Evolutionary conservation across 208 protist genomes (phyloP).

Genomic region (Leptomonas pyrrhocoris): DNA sequence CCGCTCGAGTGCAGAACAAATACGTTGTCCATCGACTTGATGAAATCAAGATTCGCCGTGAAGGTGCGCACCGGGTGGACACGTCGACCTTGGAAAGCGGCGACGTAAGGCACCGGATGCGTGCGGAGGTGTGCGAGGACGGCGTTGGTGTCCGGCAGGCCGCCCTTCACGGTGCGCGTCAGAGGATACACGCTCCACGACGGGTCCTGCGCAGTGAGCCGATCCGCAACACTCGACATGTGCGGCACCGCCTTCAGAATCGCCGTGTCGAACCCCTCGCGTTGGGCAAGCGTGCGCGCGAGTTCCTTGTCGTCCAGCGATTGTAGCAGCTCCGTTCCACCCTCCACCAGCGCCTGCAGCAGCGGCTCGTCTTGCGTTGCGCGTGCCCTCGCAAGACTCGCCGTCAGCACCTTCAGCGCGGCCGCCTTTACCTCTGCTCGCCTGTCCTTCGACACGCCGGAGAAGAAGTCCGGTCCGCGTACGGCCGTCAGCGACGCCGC

Average conservation of each 20-base stretch:
- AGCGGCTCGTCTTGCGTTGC: conserved; percentile 21
- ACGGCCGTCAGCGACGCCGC: conserved; percentile 5
- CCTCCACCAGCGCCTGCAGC: conserved; percentile 64
- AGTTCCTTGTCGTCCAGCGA: conserved; percentile 43
- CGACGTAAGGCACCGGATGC: conserved; percentile 32
- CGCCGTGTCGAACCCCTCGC: conserved; percentile 43
- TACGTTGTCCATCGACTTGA: conserved; percentile 71
- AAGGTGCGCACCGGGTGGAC: conserved; percentile 74
- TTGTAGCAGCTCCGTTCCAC: conserved; percentile 68
- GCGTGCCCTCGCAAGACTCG: conserved; percentile 40
- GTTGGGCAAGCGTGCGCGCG: conserved; percentile 45
- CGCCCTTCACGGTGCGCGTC: conserved; percentile 13
- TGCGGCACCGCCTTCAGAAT: conserved; percentile 47
- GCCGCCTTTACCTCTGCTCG: conserved; percentile 37
- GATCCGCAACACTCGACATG: conserved; percentile 43
- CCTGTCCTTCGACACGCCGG: conserved; percentile 60
- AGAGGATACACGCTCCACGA: conserved; percentile 17
- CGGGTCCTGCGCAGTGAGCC: conserved; percentile 35
- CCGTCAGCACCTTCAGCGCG: conserved; percentile 43
- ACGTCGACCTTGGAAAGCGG: conserved; percentile 27
- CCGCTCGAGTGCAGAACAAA: conserved; percentile 81
- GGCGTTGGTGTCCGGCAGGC: conserved; percentile 22
- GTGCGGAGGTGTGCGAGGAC: conserved; percentile 20
- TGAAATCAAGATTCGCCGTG: conserved; percentile 44
- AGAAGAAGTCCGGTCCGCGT: conserved; percentile 81